phyloP scores from a whole-genome alignment of 805 yeast species.

The Yarrowia sp. region DNA sequence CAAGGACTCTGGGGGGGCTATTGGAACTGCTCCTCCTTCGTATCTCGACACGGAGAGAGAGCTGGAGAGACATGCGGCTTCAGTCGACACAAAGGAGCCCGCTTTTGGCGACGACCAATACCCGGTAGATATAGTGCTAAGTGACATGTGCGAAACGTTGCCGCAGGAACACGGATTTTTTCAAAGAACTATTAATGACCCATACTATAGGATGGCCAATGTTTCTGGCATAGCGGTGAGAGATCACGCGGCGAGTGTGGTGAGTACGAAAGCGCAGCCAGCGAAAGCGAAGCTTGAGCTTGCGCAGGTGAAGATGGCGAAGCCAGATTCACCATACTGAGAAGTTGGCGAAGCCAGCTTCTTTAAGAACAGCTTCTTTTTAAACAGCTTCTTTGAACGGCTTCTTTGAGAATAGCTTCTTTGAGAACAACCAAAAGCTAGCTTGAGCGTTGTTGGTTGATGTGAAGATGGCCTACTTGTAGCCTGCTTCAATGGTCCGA shows the following conservation, averaged over 20 bases:
- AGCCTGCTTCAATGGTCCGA: no score
- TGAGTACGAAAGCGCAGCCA: constrained; percentile 49
- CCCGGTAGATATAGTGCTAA: constrained; percentile 70
- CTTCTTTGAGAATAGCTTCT: no score
- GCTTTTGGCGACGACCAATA: constrained; percentile 41
- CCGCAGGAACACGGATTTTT: constrained; percentile 60
- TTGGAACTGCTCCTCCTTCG: constrained; percentile 38
- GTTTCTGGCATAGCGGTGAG: constrained; percentile 81
- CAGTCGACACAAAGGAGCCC: constrained; percentile 14
- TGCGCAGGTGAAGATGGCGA: neutral
- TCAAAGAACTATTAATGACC: constrained; percentile 73
- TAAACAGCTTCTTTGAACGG: no score
- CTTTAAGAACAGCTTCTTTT: no score
- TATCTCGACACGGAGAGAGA: constrained; percentile 47
- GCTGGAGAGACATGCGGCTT: neutral
- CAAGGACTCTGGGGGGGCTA: constrained; percentile 38
- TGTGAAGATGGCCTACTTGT: neutral
- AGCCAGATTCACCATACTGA: neutral
- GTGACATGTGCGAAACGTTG: constrained; percentile 80
- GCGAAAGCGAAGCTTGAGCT: neutral
- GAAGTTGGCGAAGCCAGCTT: neutral
- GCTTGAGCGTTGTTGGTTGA: no score
- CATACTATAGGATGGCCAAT: constrained; percentile 91
- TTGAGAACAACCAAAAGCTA: no score
- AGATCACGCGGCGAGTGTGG: constrained; percentile 85